Evolutionary conservation across 2,329 filamentous ascomycete species (phyloP).

Genomic region (Paraphoma chrysanthemicola): DNA sequence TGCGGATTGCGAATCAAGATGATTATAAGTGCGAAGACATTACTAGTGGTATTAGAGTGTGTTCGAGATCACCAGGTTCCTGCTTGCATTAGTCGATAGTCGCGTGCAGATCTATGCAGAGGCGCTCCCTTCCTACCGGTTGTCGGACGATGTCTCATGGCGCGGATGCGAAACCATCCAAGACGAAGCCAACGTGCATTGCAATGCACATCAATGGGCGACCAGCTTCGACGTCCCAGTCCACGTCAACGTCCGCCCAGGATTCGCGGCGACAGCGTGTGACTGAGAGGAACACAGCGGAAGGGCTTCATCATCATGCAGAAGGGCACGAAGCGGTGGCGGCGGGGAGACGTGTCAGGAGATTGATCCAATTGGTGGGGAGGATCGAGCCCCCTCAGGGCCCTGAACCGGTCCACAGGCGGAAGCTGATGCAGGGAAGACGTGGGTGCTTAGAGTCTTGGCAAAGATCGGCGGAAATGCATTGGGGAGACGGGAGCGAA

Average conservation of each 20-base stretch:
- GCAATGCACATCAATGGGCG: background rate
- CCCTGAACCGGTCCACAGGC: background rate
- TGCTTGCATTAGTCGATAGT: background rate
- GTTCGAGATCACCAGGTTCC: background rate
- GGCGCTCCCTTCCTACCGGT: background rate
- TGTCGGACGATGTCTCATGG: slow-evolving; percentile 9
- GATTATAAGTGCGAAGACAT: background rate
- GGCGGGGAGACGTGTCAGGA: slow-evolving; percentile 14
- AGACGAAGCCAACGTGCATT: slow-evolving; percentile 1
- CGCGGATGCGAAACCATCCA: slow-evolving; percentile 8
- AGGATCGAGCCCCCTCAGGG: slow-evolving; percentile 1
- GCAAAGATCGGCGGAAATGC: slow-evolving; percentile 7
- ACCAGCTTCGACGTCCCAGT: background rate
- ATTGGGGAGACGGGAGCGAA: background rate
- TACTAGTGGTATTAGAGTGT: background rate
- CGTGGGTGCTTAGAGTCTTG: background rate
- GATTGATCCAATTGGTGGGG: slow-evolving; percentile 10
- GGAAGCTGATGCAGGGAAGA: slow-evolving; percentile 15
- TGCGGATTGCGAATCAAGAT: background rate
- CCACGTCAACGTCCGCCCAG: background rate
- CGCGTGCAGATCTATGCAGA: background rate
- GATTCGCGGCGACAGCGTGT: background rate
- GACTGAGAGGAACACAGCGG: background rate
- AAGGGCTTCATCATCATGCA: slow-evolving; percentile 1
- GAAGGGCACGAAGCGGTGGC: slow-evolving; percentile 12